Percentiles rank a stretch among this genome's conserved stretches.
phyloP scores from a whole-genome alignment of 768 basidiomycete species.

The Mycena belliarum region DNA sequence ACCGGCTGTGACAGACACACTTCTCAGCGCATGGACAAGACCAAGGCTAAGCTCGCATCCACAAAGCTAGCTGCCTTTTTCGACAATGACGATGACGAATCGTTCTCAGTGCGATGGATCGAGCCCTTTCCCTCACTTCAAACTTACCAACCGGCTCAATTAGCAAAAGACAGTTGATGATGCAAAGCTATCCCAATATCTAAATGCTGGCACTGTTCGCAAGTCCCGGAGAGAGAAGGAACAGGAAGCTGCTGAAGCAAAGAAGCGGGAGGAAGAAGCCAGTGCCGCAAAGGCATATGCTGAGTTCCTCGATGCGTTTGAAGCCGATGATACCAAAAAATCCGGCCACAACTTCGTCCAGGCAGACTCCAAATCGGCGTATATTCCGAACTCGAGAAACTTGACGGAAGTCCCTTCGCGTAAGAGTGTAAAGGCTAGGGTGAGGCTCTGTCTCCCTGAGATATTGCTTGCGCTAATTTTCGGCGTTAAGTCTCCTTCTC shows the following conservation, averaged over 20 bases:
- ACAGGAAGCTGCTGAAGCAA: conserved; percentile 88
- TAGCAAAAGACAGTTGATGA: conserved; percentile 88
- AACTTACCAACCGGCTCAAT: conserved; percentile 62
- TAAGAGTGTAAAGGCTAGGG: conserved; percentile 24
- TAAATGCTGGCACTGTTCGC: conserved; percentile 73
- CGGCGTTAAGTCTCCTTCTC: conserved; percentile 53
- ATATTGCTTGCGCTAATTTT: neutral
- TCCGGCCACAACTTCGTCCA: conserved; percentile 61
- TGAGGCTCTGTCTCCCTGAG: neutral
- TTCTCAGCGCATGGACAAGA: conserved; percentile 56
- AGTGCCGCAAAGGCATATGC: conserved; percentile 77
- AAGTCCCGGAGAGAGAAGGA: conserved; percentile 94
- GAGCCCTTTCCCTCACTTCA: conserved; percentile 57
- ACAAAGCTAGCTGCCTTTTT: conserved; percentile 77
- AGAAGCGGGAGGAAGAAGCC: conserved; percentile 81
- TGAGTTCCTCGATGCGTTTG: conserved; percentile 84
- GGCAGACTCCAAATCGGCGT: conserved; percentile 52
- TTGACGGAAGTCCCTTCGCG: conserved; percentile 28
- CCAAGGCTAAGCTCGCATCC: conserved; percentile 47
- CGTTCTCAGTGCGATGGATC: conserved; percentile 91
- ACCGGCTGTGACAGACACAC: too few relatives aligned
- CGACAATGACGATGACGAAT: conserved; percentile 81
- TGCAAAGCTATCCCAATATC: conserved; percentile 82
- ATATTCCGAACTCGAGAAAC: conserved; percentile 43
- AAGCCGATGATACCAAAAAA: conserved; percentile 64